Conservation (phyloP, 805 yeast species). For the Nakazawaea ernobii region DNA sequence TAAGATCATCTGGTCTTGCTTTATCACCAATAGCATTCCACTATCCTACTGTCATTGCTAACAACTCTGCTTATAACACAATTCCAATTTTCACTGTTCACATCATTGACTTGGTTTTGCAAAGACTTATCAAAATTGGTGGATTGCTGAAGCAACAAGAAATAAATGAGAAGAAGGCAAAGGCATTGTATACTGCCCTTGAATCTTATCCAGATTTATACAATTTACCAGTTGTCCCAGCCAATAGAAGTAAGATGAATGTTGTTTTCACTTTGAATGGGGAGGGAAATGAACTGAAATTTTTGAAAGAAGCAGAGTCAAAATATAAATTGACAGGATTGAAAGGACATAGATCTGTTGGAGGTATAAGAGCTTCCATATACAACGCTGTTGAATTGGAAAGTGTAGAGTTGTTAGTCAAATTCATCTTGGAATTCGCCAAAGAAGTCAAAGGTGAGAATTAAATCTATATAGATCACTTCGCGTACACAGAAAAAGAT, state of each 20-base stretch:
- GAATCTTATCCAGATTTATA: conserved; percentile 63
- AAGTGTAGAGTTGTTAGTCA: conserved; percentile 51
- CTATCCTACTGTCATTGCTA: conserved; percentile 77
- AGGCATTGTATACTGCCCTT: conserved; percentile 54
- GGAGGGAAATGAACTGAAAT: conserved; percentile 56
- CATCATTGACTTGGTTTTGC: conserved; percentile 73
- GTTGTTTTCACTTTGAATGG: conserved; percentile 78
- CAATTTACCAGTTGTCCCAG: conserved; percentile 57
- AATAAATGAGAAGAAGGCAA: conserved; percentile 57
- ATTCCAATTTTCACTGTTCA: conserved; percentile 91
- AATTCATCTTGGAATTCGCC: conserved; percentile 59
- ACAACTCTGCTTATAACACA: conserved; percentile 93
- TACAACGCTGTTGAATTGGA: conserved; percentile 78
- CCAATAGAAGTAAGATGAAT: conserved; percentile 82
- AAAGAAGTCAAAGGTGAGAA: conserved; percentile 21
- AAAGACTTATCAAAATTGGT: conserved; percentile 57
- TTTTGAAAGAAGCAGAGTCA: conserved; percentile 59
- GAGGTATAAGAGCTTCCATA: conserved; percentile 91
- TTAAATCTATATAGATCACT: no score
- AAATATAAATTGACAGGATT: conserved; percentile 62
- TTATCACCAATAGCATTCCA: conserved; percentile 85
- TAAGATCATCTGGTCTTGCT: conserved; percentile 59
- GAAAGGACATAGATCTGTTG: conserved; percentile 95
- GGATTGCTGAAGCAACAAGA: conserved; percentile 62
- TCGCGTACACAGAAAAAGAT: neutral